A percentile compares a stretch with the other conserved stretches of the same genome.
Evolutionary conservation across 805 yeast species (phyloP).

Genomic region (Myxozyma lipomycoides): DNA sequence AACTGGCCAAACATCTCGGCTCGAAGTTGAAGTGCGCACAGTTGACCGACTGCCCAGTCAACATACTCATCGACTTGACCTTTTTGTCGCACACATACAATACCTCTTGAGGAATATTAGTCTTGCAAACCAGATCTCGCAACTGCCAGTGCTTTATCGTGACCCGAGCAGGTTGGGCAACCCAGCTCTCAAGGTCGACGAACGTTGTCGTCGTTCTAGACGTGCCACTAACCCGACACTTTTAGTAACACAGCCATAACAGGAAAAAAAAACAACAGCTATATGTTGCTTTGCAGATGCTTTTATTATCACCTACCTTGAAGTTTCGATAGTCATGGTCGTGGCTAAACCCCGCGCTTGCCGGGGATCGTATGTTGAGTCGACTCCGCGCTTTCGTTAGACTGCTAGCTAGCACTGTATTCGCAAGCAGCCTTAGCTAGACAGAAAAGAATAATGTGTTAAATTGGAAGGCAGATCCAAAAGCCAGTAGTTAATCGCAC

Average conservation of each 20-base stretch:
- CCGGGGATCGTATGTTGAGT: too few species aligned
- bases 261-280: background rate
- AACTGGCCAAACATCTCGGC: constrained; percentile 66
- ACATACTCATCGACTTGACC: constrained; percentile 46
- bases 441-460: too few species aligned
- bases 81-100: constrained; percentile 57
- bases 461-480: too few species aligned
- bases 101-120: constrained; percentile 44
- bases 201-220: constrained; percentile 17
- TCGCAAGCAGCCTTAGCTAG: too few species aligned
- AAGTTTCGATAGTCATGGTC: constrained; percentile 13
- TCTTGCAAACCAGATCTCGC: constrained; percentile 61
- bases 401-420: too few species aligned
- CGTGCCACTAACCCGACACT: constrained; percentile 8
- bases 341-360: background rate
- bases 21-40: constrained; percentile 54
- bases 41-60: constrained; percentile 38
- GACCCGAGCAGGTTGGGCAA: constrained; percentile 30
- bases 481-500: too few species aligned
- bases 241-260: background rate
- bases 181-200: constrained; percentile 16
- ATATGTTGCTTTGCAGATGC: background rate
- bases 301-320: constrained; percentile 7
- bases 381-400: too few species aligned
- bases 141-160: constrained; percentile 68